A percentile compares a stretch with the other conserved stretches of the same genome.
Evolutionary conservation across 306 rosid genomes (phyloP).

Genomic region (Malus domestica): DNA sequence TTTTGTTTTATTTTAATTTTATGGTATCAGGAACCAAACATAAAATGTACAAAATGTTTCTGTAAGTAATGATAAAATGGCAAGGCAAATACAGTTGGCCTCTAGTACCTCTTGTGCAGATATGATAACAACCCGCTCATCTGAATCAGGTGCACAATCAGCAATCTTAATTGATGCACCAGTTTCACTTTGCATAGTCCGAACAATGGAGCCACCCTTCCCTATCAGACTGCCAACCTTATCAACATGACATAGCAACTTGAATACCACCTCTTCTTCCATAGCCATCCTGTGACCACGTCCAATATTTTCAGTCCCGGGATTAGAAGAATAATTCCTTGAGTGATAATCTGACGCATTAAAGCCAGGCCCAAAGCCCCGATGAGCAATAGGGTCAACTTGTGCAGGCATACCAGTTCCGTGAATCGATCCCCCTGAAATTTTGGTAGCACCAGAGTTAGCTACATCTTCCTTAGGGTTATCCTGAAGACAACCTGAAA

Average conservation of each 20-base stretch:
- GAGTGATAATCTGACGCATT: slow-evolving; percentile 46
- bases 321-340: slow-evolving; percentile 48
- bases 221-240: slow-evolving; percentile 91
- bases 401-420: slow-evolving; percentile 32
- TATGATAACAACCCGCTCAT: slow-evolving; percentile 73
- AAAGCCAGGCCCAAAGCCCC: slow-evolving; percentile 36
- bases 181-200: slow-evolving; percentile 71
- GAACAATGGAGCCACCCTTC: slow-evolving; percentile 77
- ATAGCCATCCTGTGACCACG: slow-evolving; percentile 45
- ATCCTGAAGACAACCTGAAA: slow-evolving; percentile 63
- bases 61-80: slow-evolving; percentile 3
- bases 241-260: slow-evolving; percentile 67
- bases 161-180: slow-evolving; percentile 80
- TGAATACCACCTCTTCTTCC: slow-evolving; percentile 83
- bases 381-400: slow-evolving; percentile 39
- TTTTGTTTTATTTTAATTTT: background rate
- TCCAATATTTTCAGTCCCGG: slow-evolving; percentile 49
- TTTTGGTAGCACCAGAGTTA: slow-evolving; percentile 38
- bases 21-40: background rate
- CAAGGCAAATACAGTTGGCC: slow-evolving; percentile 11
- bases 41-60: background rate
- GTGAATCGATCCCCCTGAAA: slow-evolving; percentile 29
- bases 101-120: slow-evolving; percentile 72
- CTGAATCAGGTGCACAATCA: slow-evolving; percentile 63
- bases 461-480: slow-evolving; percentile 32